Percentiles rank a stretch among this genome's conserved stretches.
Evolutionary conservation across 78 protist genomes (phyloP).

Genomic region (Dictyostelium citrinum): DNA sequence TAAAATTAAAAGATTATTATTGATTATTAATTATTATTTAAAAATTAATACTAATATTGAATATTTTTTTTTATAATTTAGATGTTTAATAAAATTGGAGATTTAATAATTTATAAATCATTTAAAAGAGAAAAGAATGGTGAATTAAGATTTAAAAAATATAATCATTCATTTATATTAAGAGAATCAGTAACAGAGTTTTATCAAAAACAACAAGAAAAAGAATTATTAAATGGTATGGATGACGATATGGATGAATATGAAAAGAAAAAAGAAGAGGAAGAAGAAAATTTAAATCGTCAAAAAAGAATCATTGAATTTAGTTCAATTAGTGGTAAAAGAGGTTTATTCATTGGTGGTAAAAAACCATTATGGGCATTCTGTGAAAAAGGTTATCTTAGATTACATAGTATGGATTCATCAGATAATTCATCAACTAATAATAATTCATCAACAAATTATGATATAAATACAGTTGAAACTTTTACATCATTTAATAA

Average conservation of each 20-base stretch:
- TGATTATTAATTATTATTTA: too few species aligned
- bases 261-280: neutral
- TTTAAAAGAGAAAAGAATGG: neutral
- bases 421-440: neutral
- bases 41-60: too few species aligned
- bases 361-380: conserved; percentile 42
- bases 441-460: too few species aligned
- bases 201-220: conserved; percentile 10
- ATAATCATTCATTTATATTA: conserved; percentile 4
- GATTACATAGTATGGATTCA: conserved; percentile 31
- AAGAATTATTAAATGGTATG: neutral
- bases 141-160: conserved; percentile 11
- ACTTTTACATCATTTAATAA: conserved; percentile 66
- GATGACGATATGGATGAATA: neutral
- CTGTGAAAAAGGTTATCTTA: conserved; percentile 40
- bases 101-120: conserved; percentile 23
- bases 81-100: conserved; percentile 29
- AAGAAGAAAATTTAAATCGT: neutral
- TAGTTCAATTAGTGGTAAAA: neutral
- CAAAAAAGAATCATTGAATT: conserved; percentile 16
- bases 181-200: neutral
- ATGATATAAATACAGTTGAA: neutral
- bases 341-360: conserved; percentile 58
- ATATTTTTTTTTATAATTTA: neutral
- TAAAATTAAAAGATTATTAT: too few species aligned